Conservation (phyloP, 495 filamentous ascomycete genomes). For the Podospora fimiseda region DNA sequence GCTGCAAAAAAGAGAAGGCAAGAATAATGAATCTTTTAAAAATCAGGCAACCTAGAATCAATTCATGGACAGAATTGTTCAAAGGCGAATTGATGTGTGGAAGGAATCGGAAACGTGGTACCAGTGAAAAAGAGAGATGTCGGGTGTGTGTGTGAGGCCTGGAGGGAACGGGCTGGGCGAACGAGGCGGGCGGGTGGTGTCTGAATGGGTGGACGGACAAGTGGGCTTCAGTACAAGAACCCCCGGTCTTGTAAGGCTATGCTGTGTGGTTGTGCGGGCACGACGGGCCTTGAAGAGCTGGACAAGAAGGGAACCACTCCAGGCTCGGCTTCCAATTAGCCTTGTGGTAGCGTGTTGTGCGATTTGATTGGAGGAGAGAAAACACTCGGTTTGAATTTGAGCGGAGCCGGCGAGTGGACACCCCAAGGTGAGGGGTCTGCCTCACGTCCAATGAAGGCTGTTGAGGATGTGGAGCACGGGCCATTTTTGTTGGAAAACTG, state of each 20-base stretch:
- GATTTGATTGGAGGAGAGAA: slow-evolving; percentile 15
- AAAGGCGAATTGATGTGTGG: not conserved
- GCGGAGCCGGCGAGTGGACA: slow-evolving; percentile 4
- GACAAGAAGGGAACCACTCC: no score
- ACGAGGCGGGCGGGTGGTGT: not conserved
- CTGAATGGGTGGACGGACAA: not conserved
- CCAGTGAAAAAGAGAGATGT: not conserved
- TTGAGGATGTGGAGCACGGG: slow-evolving; percentile 15
- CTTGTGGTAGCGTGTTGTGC: slow-evolving; percentile 25
- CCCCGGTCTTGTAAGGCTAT: slow-evolving; percentile 29
- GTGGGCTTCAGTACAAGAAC: no score
- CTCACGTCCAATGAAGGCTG: slow-evolving; percentile 18
- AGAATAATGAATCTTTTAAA: slow-evolving; percentile 5
- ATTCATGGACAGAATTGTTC: not conserved
- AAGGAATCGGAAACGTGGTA: not conserved
- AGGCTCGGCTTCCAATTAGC: slow-evolving; percentile 30
- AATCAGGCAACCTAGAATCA: not conserved
- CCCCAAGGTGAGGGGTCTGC: slow-evolving; percentile 18
- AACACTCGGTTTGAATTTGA: slow-evolving; percentile 10
- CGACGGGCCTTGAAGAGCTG: no score
- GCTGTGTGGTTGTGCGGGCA: no score
- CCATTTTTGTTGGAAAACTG: slow-evolving; percentile 12
- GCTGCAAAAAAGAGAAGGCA: not conserved
- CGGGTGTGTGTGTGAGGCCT: not conserved
- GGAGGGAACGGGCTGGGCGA: not conserved